Conservation (phyloP, 2,329 filamentous ascomycete genomes). For the Beauveria bassiana region DNA sequence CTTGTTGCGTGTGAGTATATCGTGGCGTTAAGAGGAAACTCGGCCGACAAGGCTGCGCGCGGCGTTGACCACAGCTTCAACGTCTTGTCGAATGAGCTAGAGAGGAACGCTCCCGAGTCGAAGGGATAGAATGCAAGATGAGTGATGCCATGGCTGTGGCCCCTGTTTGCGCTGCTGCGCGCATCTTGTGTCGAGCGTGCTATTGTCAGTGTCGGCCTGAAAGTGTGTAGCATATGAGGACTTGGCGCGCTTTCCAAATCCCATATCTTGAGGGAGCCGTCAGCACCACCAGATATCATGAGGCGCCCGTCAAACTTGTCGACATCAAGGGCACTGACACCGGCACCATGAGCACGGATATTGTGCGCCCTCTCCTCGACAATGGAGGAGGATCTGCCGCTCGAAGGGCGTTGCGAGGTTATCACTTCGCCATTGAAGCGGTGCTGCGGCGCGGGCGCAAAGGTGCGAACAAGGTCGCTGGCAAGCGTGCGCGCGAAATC, state of each 20-base stretch:
- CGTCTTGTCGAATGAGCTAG: slow-evolving; percentile 69
- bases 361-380: slow-evolving; percentile 25
- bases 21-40: slow-evolving; percentile 60
- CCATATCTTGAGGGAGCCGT: slow-evolving; percentile 81
- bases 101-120: slow-evolving; percentile 67
- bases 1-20: slow-evolving; percentile 75
- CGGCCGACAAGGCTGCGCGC: slow-evolving; percentile 51
- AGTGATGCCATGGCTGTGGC: slow-evolving; percentile 65
- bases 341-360: slow-evolving; percentile 64
- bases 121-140: slow-evolving; percentile 73
- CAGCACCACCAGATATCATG: slow-evolving; percentile 76
- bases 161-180: slow-evolving; percentile 16
- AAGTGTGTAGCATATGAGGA: slow-evolving; percentile 38
- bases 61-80: slow-evolving; percentile 68
- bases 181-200: slow-evolving; percentile 30
- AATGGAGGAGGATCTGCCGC: slow-evolving; percentile 7
- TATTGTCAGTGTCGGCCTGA: slow-evolving; percentile 46
- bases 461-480: slow-evolving; percentile 57
- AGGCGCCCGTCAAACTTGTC: slow-evolving; percentile 73
- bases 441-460: slow-evolving; percentile 58
- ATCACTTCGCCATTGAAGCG: slow-evolving; percentile 55
- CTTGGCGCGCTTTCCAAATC: slow-evolving; percentile 60
- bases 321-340: slow-evolving; percentile 70
- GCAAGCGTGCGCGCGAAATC: slow-evolving; percentile 59
- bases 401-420: slow-evolving; percentile 12